Base-by-base conservation (phyloP, 1,284 basidiomycete species). In the Phlebopus sp. region DNA sequence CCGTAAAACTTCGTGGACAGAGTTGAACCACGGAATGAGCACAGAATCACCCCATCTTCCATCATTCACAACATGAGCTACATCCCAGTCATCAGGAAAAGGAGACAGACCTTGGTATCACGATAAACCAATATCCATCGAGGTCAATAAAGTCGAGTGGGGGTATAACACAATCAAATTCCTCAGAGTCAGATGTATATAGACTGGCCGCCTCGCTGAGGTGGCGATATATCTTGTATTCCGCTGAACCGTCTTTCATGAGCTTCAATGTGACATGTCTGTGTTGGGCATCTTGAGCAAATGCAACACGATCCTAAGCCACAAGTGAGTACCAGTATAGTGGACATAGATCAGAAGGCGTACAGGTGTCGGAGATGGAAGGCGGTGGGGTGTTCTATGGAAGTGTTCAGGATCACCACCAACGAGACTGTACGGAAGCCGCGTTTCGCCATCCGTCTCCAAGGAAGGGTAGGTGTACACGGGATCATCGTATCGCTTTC, bases 41-140 rank as follows among this genome's bases (percentile, higher is more conserved):
- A 40, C n/a, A 27, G 5, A 21, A 1, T n/a, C 7, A 8, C 45
- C 45, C 45, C 45, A 40, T 15, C 39, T 40, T 29, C 25, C 10
- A 17, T 3, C n/a, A n/a, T n/a, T n/a, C n/a, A n/a, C n/a, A n/a
- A 1, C 8, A 4, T 17, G 25, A 15, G 17, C 27, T 46, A 23
- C 30, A 27, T 25, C 25, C 4, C 5, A 5, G 8, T 25, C 4
- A 17, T 18, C 18, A n/a, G 13, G 14, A 4, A 40, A 40, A n/a
- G 17, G 10, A 25, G 29, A 32, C 45, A 5, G 27, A 58, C 58
- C 56, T 52, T 32, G 58, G 59, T 51, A 61, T 59, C 11, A 59
- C 52, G 9, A 44, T 46, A 44, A 59, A 56, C 44, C 51, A 58
- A 35, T 51, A 42, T 32, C 47, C 47, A 5, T 52, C 21, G n/a